A percentile compares a stretch with the other conserved stretches of the same genome.
These are phyloP conservation scores for Wickerhamiella pararugosa DNA, from an alignment of 1,139 yeast genomes.

Conservation along the genomic window DNA sequence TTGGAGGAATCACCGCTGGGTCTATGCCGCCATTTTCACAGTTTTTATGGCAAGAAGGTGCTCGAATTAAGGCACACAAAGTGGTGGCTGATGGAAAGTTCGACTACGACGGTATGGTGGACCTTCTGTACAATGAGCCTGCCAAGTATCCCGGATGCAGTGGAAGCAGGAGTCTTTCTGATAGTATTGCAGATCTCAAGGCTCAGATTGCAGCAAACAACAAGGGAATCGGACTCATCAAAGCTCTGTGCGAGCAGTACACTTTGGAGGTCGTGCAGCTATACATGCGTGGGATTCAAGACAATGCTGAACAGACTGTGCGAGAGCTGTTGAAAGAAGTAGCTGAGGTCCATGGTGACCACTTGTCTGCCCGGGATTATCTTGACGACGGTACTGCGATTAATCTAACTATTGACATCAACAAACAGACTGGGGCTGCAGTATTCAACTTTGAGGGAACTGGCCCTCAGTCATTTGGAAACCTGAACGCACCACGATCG, in stretches of 20 bases:
- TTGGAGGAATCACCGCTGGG: constrained; percentile 53
- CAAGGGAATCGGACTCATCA: constrained; percentile 41
- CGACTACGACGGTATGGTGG: constrained; percentile 36
- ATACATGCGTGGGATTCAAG: constrained; percentile 48
- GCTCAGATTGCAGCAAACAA: constrained; percentile 58
- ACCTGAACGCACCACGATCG: constrained; percentile 53
- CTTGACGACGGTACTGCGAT: constrained; percentile 52
- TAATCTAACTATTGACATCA: constrained; percentile 31
- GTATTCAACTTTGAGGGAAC: constrained; percentile 47
- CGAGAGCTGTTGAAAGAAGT: constrained; percentile 30
- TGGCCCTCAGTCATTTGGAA: constrained; percentile 45
- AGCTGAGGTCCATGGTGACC: constrained; percentile 17
- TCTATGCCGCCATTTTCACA: constrained; percentile 51
- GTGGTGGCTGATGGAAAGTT: constrained; percentile 41
- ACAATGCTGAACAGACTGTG: constrained; percentile 44
- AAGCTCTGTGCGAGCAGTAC: constrained; percentile 35
- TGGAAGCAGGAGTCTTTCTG: constrained; percentile 44
- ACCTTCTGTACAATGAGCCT: constrained; percentile 38
- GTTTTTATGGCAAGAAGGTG: constrained; percentile 51
- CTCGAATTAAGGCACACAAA: constrained; percentile 40
- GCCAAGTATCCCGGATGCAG: constrained; percentile 41
- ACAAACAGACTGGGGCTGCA: constrained; percentile 33
- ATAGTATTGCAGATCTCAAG: constrained; percentile 46
- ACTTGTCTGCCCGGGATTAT: constrained; percentile 34
- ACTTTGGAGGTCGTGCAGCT: constrained; percentile 37